Base-by-base conservation (phyloP, 2,329 filamentous ascomycete species). In the Emergomyces orientalis region DNA sequence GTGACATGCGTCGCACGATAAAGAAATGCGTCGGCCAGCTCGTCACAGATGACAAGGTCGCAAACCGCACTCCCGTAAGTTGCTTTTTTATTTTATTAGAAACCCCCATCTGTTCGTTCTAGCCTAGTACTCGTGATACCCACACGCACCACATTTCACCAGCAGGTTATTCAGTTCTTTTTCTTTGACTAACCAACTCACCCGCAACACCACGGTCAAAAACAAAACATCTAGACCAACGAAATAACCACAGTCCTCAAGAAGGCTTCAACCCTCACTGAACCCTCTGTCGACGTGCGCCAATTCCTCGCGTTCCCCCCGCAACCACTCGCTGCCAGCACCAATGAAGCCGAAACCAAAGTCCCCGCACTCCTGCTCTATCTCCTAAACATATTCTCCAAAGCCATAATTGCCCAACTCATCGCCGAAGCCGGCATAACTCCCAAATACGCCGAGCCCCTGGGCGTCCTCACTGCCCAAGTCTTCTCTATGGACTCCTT, bases 401-500 rank as follows among this genome's bases (percentile, higher is more conserved):
- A 96, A 74, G 80, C 80, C 52, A 80, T 91, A 63, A 81, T 94
- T 64, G 83, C 81, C 56, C 89, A 91, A 67, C 87, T 88, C 69
- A 81, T 86, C 65, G 83, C 81, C 60, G 87, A 90, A 73, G 87
- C 85, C 56, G 81, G 82, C 13, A 82, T 85, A 30, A 84, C 85
- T 61, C 81, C 84, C 0, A 84, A 83, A 65, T 81, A 84, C 6
- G 90, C 90, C 11, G 89, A 94, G 68, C 88, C 89, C 0, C 82
- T 95, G 54, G 91, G 91, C n/a, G 84, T 93, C 30, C 80, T 92
- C 30, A 82, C 87, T 0, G 88, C 88, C 7, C 85, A 87, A 66
- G 82, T 95, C 37, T 93, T 95, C 72, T 88, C 89, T 0, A 81
- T 83, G 60, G 80, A 84, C 22, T 81, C 84, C 19, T 88, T 90